Base-by-base conservation (phyloP, 495 filamentous ascomycete species). In the Aspergillus bridgeri region DNA sequence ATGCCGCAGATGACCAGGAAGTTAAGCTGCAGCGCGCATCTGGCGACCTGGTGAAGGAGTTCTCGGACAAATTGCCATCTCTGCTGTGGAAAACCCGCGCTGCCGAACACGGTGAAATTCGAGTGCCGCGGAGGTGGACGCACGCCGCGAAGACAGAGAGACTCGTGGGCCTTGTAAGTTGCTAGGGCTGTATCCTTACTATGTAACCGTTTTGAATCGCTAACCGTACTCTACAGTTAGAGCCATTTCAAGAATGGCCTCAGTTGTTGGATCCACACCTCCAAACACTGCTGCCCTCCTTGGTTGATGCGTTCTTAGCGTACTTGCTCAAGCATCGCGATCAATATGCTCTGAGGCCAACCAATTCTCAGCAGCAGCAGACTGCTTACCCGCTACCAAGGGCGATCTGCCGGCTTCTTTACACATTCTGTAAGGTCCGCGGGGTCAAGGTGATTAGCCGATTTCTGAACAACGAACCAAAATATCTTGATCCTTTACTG, bases 201-300 rank as follows among this genome's bases (percentile, higher is more conserved):
- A 19, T 9, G 11, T 27, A n/a, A 3, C 6, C n/a, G 52, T 8
- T 22, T 53, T 22, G 21, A 21, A 47, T 20, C 24, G 50, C 52
- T 63, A 53, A 48, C 63, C 42, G 43, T 20, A 21, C 11, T 11
- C 54, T 72, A 71, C 71, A 96, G 79, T 79, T 98, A 29, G 91
- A 96, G 58, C 90, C 87, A 38, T 98, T 98, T 66, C 94, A 96
- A 79, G 94, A 97, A 75, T 88, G 90, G 63, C 93, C 94, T 19
- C 94, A 99, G 68, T 83, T 99, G 5, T 83, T 99, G n/a, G 94
- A 99, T 71, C 87, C 91, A 1, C 79, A 94, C 68, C 81, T 99
- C 46, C 82, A 86, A 56, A 77, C 75, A 56, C 83, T 95, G 66
- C 70, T 98, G 42, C 83, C 89, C 29, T 76, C 81, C 7, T 78